phyloP scores from a whole-genome alignment of 495 filamentous ascomycete genomes.

The Podospora tetraspora region DNA sequence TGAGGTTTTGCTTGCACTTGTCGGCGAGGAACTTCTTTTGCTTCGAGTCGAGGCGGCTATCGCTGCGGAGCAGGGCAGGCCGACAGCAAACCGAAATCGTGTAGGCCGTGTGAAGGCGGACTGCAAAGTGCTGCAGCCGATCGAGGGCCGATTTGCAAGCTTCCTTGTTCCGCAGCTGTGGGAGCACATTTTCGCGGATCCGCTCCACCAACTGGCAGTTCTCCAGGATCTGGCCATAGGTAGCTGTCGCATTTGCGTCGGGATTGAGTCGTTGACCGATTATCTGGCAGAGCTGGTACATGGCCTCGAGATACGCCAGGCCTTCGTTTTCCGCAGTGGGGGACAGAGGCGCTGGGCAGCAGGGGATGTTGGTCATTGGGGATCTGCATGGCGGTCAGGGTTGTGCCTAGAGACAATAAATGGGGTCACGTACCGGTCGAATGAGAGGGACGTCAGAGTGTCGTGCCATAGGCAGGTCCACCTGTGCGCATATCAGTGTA shows the following conservation, averaged over 20 bases:
- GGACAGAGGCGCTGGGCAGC: slow-evolving; percentile 43
- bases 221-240: slow-evolving; percentile 44
- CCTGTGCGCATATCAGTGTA: slow-evolving; percentile 26
- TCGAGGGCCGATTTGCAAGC: slow-evolving; percentile 51
- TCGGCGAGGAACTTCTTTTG: slow-evolving; percentile 48
- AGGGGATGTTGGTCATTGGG: slow-evolving; percentile 48
- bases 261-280: slow-evolving; percentile 49
- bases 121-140: slow-evolving; percentile 49
- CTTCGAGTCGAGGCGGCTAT: slow-evolving; percentile 32
- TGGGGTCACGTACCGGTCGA: slow-evolving; percentile 41
- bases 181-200: slow-evolving; percentile 39
- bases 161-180: slow-evolving; percentile 45
- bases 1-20: slow-evolving; percentile 56
- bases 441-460: slow-evolving; percentile 50
- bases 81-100: slow-evolving; percentile 52
- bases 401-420: background rate
- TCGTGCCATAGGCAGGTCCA: slow-evolving; percentile 56
- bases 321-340: slow-evolving; percentile 41
- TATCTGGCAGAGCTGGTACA: slow-evolving; percentile 49
- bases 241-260: slow-evolving; percentile 41
- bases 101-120: slow-evolving; percentile 51
- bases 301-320: slow-evolving; percentile 49
- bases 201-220: slow-evolving; percentile 45
- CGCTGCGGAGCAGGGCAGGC: slow-evolving; percentile 44
- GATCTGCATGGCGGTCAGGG: slow-evolving; percentile 19